Conservation (phyloP, 306 rosid species). For the Delonix regia region DNA sequence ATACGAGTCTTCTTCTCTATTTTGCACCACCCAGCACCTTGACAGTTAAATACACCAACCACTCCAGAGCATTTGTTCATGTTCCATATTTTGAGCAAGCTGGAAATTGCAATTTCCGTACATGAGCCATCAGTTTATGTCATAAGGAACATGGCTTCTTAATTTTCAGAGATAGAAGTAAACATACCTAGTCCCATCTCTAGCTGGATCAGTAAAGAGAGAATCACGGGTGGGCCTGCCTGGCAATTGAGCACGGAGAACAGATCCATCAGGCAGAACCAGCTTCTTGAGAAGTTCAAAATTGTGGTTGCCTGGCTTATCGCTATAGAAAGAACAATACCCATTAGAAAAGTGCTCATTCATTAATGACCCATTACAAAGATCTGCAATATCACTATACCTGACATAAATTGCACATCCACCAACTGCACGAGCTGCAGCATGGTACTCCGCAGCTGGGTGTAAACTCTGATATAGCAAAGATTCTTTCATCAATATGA, state of each 20-base stretch:
- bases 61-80: conserved; percentile 89
- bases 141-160: background rate
- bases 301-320: conserved; percentile 93
- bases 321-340: conserved; percentile 44
- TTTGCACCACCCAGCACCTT: conserved; percentile 99
- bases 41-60: conserved; percentile 94
- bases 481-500: background rate
- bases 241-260: conserved; percentile 88
- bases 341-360: background rate
- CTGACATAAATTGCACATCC: conserved; percentile 97
- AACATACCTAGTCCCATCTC: conserved; percentile 83
- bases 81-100: conserved; percentile 98
- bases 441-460: conserved; percentile 93
- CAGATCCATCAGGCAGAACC: conserved; percentile 95
- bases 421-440: conserved; percentile 96
- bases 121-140: conserved; percentile 12
- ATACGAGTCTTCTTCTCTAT: conserved; percentile 73
- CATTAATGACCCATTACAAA: background rate
- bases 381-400: conserved; percentile 36
- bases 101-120: conserved; percentile 40
- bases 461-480: conserved; percentile 68
- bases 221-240: conserved; percentile 92
- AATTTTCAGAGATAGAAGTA: background rate
- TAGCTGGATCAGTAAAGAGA: conserved; percentile 87
- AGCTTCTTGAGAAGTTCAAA: conserved; percentile 88